A percentile compares a stretch with the other conserved stretches of the same genome.
phyloP scores from a whole-genome alignment of 1,139 yeast species.

The Candida glucosophila region DNA sequence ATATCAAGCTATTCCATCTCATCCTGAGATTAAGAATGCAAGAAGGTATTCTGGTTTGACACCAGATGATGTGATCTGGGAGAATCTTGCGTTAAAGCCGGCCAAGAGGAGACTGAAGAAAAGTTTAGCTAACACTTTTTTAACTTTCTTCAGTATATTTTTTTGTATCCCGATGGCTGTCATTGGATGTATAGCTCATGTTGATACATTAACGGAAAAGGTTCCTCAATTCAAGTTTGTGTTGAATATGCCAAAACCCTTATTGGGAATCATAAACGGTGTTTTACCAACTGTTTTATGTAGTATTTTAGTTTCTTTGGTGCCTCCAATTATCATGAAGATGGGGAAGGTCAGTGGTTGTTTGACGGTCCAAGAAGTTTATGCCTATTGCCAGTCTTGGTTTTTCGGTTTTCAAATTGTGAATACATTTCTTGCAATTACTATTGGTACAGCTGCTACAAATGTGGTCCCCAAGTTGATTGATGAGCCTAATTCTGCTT shows the following conservation, averaged over 20 bases:
- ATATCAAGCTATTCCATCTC: slow-evolving; percentile 68
- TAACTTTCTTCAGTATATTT: slow-evolving; percentile 55
- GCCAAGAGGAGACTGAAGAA: slow-evolving; percentile 33
- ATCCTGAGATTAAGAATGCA: slow-evolving; percentile 52
- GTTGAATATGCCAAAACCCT: slow-evolving; percentile 51
- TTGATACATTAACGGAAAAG: slow-evolving; percentile 59
- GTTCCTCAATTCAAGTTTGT: slow-evolving; percentile 67
- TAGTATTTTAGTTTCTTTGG: slow-evolving; percentile 71
- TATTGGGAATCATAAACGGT: slow-evolving; percentile 80
- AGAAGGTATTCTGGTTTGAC: slow-evolving; percentile 54
- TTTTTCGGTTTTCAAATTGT: slow-evolving; percentile 85
- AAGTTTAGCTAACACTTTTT: slow-evolving; percentile 32
- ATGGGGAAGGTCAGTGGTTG: slow-evolving; percentile 70
- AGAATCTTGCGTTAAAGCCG: slow-evolving; percentile 46
- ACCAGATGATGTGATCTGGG: slow-evolving; percentile 83
- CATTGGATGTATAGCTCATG: slow-evolving; percentile 87
- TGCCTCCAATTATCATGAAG: slow-evolving; percentile 59
- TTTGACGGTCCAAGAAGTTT: slow-evolving; percentile 63
- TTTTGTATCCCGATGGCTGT: slow-evolving; percentile 96
- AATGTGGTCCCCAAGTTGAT: slow-evolving; percentile 57
- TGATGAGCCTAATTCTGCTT: slow-evolving; percentile 44
- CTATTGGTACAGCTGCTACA: slow-evolving; percentile 72
- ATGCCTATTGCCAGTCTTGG: slow-evolving; percentile 76
- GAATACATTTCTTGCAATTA: slow-evolving; percentile 73
- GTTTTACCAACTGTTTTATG: slow-evolving; percentile 77